Evolutionary conservation across 2,329 filamentous ascomycete species (phyloP).

Genomic region (Didymella pinodella): DNA sequence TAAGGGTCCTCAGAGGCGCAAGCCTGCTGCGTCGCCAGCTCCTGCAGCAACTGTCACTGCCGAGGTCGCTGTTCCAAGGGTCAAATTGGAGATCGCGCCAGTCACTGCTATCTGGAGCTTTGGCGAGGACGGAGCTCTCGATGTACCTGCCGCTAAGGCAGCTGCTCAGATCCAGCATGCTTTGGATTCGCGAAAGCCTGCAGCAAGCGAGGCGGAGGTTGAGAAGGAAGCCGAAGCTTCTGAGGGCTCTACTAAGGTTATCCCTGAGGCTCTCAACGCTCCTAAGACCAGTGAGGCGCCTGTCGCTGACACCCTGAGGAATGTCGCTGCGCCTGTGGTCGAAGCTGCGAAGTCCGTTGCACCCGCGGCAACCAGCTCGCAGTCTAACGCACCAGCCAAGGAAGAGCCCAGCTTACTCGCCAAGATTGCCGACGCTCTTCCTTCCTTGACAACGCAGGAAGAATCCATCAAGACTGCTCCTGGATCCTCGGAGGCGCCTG

Average conservation of each 20-base stretch:
- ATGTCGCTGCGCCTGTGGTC: conserved; percentile 10
- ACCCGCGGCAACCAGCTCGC: conserved; percentile 1
- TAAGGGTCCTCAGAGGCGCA: conserved; percentile 82
- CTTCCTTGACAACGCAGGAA: conserved; percentile 15
- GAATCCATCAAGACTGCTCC: conserved; percentile 14
- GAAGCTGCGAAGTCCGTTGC: conserved; percentile 12
- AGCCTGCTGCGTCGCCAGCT: conserved; percentile 67
- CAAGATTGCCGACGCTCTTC: conserved; percentile 17
- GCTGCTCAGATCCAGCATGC: conserved; percentile 38
- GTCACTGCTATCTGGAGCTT: conserved; percentile 49
- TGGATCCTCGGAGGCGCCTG: conserved; percentile 31
- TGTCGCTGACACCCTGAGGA: conserved; percentile 7
- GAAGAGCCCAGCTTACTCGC: conserved; percentile 13
- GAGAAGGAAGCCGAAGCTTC: not conserved
- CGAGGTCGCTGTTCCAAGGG: conserved; percentile 48
- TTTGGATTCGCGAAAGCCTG: conserved; percentile 23
- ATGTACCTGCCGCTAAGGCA: conserved; percentile 44
- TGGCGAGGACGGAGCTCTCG: conserved; percentile 43
- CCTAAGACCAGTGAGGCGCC: conserved; percentile 6
- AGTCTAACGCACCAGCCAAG: conserved; percentile 13
- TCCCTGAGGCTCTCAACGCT: not conserved
- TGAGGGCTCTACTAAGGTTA: not conserved
- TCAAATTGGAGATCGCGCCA: conserved; percentile 37
- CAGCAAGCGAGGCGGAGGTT: conserved; percentile 4
- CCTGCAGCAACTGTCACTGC: conserved; percentile 49